phyloP scores from a whole-genome alignment of 176 grass and related monocot genomes.

The Phragmites australis region DNA sequence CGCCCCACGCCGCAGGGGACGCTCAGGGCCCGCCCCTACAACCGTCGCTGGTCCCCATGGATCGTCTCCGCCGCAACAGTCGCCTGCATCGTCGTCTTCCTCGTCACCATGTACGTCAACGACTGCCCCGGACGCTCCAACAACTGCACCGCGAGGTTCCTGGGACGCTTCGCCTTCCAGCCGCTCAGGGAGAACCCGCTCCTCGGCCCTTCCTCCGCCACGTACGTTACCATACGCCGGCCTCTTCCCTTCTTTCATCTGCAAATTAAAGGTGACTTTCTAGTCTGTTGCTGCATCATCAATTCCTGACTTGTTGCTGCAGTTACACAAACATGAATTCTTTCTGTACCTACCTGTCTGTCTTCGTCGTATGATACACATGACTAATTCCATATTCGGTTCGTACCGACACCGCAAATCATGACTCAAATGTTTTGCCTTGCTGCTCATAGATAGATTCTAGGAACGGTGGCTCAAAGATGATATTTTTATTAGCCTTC shows the following conservation, averaged over 20 bases:
- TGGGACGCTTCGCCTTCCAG: slow-evolving; percentile 85
- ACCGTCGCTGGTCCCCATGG: slow-evolving; percentile 64
- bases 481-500: too few species aligned
- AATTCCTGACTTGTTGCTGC: too few species aligned
- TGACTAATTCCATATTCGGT: too few species aligned
- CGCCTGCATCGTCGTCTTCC: slow-evolving; percentile 60
- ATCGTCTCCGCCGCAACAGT: slow-evolving; percentile 52
- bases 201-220: slow-evolving; percentile 73
- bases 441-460: too few species aligned
- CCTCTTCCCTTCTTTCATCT: background rate
- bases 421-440: too few species aligned
- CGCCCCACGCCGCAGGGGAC: slow-evolving; percentile 13
- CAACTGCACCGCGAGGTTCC: slow-evolving; percentile 54
- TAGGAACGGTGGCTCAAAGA: too few species aligned
- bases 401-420: too few species aligned
- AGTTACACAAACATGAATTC: too few species aligned
- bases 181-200: slow-evolving; percentile 84
- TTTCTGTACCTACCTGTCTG: too few species aligned
- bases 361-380: too few species aligned
- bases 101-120: slow-evolving; percentile 83
- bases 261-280: too few species aligned
- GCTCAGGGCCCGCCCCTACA: slow-evolving; percentile 47
- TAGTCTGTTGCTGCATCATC: too few species aligned
- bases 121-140: slow-evolving; percentile 56
- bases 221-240: slow-evolving; percentile 38